Percentiles rank a stretch among this genome's conserved stretches.
Evolutionary conservation across 768 basidiomycete species (phyloP).

Genomic region (Pleurotus giganteus): DNA sequence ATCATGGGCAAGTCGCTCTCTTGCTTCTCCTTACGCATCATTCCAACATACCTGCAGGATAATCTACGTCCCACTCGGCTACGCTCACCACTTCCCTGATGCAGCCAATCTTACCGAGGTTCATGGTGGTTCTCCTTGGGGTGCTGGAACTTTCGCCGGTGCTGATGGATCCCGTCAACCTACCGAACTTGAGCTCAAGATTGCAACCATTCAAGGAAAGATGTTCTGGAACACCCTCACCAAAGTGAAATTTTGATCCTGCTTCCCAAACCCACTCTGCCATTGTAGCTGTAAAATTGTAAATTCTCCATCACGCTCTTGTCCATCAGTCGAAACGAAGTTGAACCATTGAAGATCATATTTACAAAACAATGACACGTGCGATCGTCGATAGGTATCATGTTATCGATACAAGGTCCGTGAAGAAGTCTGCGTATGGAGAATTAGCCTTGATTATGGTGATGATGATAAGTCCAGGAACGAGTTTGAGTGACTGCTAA

Average conservation of each 20-base stretch:
- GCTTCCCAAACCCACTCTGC: neutral
- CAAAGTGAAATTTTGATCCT: slow-evolving; percentile 35
- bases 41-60: slow-evolving; percentile 31
- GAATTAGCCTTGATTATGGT: neutral
- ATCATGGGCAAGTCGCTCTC: slow-evolving; percentile 46
- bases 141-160: slow-evolving; percentile 68
- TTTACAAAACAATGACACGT: no score
- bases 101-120: slow-evolving; percentile 42
- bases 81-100: slow-evolving; percentile 43
- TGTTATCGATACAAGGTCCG: no score
- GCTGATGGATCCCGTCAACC: slow-evolving; percentile 61
- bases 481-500: neutral
- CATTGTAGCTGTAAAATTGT: no score
- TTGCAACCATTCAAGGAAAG: slow-evolving; percentile 57
- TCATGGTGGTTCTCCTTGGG: slow-evolving; percentile 74
- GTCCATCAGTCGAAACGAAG: no score
- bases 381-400: no score
- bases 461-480: neutral
- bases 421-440: neutral
- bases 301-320: no score
- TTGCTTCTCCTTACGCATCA: neutral
- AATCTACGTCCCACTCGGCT: slow-evolving; percentile 71
- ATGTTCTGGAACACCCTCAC: slow-evolving; percentile 49
- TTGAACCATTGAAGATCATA: no score
- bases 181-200: slow-evolving; percentile 50